These are phyloP conservation scores for Myotisia sp. DNA, from an alignment of 2,329 filamentous ascomycete genomes.

Conservation along the genomic window DNA sequence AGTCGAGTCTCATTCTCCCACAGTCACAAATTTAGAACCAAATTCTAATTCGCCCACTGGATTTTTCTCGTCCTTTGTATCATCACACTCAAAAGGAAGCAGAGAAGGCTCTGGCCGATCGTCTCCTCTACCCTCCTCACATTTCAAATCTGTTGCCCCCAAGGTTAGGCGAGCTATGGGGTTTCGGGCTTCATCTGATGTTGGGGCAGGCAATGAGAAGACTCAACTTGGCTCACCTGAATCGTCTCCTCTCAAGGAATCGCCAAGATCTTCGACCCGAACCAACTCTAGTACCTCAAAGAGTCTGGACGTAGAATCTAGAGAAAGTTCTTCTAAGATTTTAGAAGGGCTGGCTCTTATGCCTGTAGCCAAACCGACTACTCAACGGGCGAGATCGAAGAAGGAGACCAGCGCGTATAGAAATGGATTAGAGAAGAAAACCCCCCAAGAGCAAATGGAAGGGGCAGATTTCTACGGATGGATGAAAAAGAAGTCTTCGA, in stretches of 20 bases:
- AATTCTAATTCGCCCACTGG: slow-evolving; percentile 26
- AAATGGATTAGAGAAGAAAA: slow-evolving; percentile 66
- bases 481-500: slow-evolving; percentile 99
- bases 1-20: slow-evolving; percentile 35
- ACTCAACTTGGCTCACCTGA: slow-evolving; percentile 31
- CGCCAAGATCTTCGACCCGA: slow-evolving; percentile 50
- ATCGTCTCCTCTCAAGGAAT: slow-evolving; percentile 37
- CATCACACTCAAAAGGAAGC: slow-evolving; percentile 30
- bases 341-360: slow-evolving; percentile 33
- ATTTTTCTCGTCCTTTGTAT: slow-evolving; percentile 35
- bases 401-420: slow-evolving; percentile 92
- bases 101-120: slow-evolving; percentile 40
- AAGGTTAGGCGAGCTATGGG: slow-evolving; percentile 49
- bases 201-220: slow-evolving; percentile 42
- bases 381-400: slow-evolving; percentile 54
- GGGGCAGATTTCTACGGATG: slow-evolving; percentile 89
- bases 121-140: slow-evolving; percentile 33
- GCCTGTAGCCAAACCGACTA: slow-evolving; percentile 38
- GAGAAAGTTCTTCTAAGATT: slow-evolving; percentile 43
- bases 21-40: slow-evolving; percentile 44
- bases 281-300: slow-evolving; percentile 53
- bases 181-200: slow-evolving; percentile 74
- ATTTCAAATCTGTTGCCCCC: slow-evolving; percentile 44
- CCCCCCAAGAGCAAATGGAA: slow-evolving; percentile 68
- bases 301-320: slow-evolving; percentile 68